Base-by-base conservation (phyloP, 257 asterid genomes). In the Jacaranda mimosifolia region DNA sequence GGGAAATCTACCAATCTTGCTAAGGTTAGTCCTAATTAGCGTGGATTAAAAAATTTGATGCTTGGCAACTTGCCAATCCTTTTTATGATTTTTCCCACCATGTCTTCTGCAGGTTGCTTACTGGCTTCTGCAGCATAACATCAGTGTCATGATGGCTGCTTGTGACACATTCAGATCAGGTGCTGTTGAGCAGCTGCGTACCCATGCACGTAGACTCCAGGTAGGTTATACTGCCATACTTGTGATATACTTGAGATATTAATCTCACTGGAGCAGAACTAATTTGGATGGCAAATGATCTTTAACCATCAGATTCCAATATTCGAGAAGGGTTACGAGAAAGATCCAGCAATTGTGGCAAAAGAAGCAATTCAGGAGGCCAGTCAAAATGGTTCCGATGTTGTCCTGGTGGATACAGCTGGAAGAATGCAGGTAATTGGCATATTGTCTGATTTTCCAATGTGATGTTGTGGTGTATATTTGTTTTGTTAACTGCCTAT, bases 151-250 rank as follows among this genome's bases (percentile, higher is more conserved):
- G 99, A 93, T 95, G 99, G 98, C 99, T 82, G 98, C 98, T 13
- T 95, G 99, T 76, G 99, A 95, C 83, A 95, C 98, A 73, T 95
- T 95, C 87, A 91, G 98, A 75, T 95, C 99, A 39, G 99, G 98
- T 77, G 99, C 99, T n/a, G 99, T 95, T 63, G 99, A 95, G 91
- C 99, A 95, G 83, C 88, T 95, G 77, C 98, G 99, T 21, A 95
- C 99, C 15, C 98, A 95, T 89, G 97, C 99, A 9, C 97, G 96
- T 35, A 89, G 99, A 79, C 98, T 89, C 80, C 96, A 94, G 97
- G 98, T 89, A 87, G 57, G 59, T 57, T 62, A 21, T 51, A 19
- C 15, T 73, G 21, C 26, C 42, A 3, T 26, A 53, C 75, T 71
- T 19, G 17, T 48, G 52, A 63, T 65, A 76, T 19, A 3, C 15